Percentiles rank a stretch among this genome's conserved stretches.
Conservation (phyloP, 352 stramenopile species). For the Globisporangium recalcitrans region DNA sequence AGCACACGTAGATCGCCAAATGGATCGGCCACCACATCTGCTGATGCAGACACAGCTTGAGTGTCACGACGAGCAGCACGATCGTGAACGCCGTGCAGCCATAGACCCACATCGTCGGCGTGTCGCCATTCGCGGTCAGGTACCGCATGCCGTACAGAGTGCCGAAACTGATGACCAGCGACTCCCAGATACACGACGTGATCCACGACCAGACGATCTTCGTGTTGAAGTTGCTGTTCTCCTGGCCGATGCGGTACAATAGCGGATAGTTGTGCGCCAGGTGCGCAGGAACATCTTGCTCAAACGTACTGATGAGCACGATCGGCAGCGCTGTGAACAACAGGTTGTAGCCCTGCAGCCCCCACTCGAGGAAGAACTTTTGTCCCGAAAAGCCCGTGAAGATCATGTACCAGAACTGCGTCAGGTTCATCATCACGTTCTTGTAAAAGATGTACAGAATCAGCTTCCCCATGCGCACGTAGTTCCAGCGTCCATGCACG, state of each 20-base stretch:
- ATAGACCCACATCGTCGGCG: constrained; percentile 91
- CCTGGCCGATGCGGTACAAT: constrained; percentile 79
- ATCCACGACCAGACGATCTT: constrained; percentile 83
- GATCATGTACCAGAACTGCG: constrained; percentile 93
- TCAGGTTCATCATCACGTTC: constrained; percentile 94
- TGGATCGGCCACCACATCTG: constrained; percentile 83
- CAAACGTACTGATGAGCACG: constrained; percentile 76
- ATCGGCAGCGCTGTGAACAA: constrained; percentile 85
- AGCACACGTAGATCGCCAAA: constrained; percentile 60
- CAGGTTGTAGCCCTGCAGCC: constrained; percentile 86
- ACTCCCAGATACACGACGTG: constrained; percentile 78
- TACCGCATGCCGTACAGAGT: constrained; percentile 81
- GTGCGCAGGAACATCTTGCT: constrained; percentile 78
- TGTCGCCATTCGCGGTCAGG: constrained; percentile 77
- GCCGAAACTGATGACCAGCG: constrained; percentile 78
- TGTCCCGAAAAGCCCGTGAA: constrained; percentile 86
- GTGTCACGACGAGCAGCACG: constrained; percentile 92
- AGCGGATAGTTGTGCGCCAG: constrained; percentile 65
- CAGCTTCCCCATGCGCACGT: constrained; percentile 90
- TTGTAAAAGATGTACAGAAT: constrained; percentile 96
- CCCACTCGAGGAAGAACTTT: constrained; percentile 86
- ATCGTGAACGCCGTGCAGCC: constrained; percentile 92
- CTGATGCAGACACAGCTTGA: constrained; percentile 90
- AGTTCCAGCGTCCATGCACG: constrained; percentile 93
- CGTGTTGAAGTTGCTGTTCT: constrained; percentile 84